A percentile compares a stretch with the other conserved stretches of the same genome.
phyloP scores from a whole-genome alignment of 2,329 filamentous ascomycete species.

The Epichloe typhina region DNA sequence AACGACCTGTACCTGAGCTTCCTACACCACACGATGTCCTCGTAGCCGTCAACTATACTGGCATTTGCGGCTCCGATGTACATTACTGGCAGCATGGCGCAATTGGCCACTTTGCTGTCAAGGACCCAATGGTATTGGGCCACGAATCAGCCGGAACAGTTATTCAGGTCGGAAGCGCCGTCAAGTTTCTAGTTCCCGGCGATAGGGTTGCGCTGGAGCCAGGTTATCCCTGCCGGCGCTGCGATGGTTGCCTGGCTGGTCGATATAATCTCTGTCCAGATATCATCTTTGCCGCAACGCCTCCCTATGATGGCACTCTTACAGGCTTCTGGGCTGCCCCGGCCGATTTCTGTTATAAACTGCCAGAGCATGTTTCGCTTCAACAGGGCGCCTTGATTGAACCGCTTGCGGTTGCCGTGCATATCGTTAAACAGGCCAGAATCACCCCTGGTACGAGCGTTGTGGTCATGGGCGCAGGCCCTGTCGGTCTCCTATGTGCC shows the following conservation, averaged over 20 bases:
- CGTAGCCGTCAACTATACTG: slow-evolving; percentile 48
- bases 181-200: slow-evolving; percentile 27
- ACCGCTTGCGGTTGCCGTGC: slow-evolving; percentile 74
- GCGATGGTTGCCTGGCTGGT: slow-evolving; percentile 45
- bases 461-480: too few relatives aligned
- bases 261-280: slow-evolving; percentile 52
- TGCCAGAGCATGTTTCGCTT: slow-evolving; percentile 43
- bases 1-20: neutral
- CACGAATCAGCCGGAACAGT: slow-evolving; percentile 52
- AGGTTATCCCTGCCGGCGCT: slow-evolving; percentile 47
- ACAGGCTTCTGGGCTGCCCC: slow-evolving; percentile 49
- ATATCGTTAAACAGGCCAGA: slow-evolving; percentile 58
- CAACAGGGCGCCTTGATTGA: slow-evolving; percentile 55
- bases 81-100: slow-evolving; percentile 55
- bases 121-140: slow-evolving; percentile 51
- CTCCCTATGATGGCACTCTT: slow-evolving; percentile 36
- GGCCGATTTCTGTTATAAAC: slow-evolving; percentile 44
- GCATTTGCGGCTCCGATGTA: slow-evolving; percentile 55
- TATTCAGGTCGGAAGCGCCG: slow-evolving; percentile 40
- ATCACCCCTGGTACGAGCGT: too few relatives aligned
- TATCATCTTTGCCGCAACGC: slow-evolving; percentile 33
- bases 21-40: slow-evolving; percentile 42
- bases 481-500: slow-evolving; percentile 67
- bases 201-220: slow-evolving; percentile 56
- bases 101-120: slow-evolving; percentile 49